These are phyloP conservation scores for Fragaria iinumae DNA, from an alignment of 306 rosid genomes.

Conservation along the genomic window DNA sequence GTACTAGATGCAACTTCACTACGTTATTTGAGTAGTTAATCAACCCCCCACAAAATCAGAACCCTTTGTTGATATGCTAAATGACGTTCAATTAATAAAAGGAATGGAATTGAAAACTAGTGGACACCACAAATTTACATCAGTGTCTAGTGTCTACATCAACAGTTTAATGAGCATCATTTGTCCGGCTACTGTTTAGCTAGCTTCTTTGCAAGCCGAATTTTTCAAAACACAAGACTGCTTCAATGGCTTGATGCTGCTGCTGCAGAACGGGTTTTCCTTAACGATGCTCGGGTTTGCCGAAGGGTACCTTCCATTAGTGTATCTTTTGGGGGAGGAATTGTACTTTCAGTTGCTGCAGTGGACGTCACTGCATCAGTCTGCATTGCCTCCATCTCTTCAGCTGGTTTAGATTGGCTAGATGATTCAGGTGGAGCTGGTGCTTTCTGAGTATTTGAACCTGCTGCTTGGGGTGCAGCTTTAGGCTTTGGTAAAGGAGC, in stretches of 20 bases:
- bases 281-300: slow-evolving; percentile 26
- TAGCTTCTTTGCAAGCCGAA: slow-evolving; percentile 33
- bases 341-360: slow-evolving; percentile 19
- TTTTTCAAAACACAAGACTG: neutral
- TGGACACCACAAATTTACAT: slow-evolving; percentile 58
- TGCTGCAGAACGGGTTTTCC: slow-evolving; percentile 39
- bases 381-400: slow-evolving; percentile 26
- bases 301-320: slow-evolving; percentile 28
- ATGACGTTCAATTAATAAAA: slow-evolving; percentile 32
- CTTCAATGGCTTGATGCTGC: slow-evolving; percentile 37
- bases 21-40: neutral
- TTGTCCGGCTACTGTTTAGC: slow-evolving; percentile 26
- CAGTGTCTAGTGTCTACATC: slow-evolving; percentile 27
- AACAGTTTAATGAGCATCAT: slow-evolving; percentile 36
- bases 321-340: slow-evolving; percentile 21
- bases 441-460: slow-evolving; percentile 2
- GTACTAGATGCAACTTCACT: neutral
- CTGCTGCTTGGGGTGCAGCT: slow-evolving; percentile 16
- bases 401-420: slow-evolving; percentile 26
- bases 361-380: slow-evolving; percentile 25
- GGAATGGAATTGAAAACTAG: slow-evolving; percentile 42
- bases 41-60: neutral
- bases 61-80: slow-evolving; percentile 9
- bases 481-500: slow-evolving; percentile 28
- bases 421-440: slow-evolving; percentile 22